Conservation (phyloP, 768 basidiomycete genomes). For the Galerina sulciceps region DNA sequence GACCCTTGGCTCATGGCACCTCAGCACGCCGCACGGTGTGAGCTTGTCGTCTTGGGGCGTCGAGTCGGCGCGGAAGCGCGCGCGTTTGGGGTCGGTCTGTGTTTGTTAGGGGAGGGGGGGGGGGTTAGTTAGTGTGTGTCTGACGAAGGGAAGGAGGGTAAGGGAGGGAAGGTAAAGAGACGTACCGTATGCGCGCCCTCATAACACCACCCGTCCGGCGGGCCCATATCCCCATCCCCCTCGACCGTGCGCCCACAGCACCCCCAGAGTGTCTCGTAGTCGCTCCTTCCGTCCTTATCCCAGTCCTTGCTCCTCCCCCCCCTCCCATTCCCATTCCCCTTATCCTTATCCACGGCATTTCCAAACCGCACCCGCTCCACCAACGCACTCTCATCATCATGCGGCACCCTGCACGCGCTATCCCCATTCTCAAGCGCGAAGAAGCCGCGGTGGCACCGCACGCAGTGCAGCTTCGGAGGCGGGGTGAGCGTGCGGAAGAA, state of each 20-base stretch:
- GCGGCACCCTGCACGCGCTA: conserved; percentile 67
- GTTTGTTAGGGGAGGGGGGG: not conserved
- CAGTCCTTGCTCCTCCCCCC: not conserved
- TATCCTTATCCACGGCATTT: conserved; percentile 19
- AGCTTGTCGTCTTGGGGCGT: conserved; percentile 71
- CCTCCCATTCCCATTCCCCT: conserved; percentile 10
- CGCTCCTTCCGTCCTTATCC: conserved; percentile 27
- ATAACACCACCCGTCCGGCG: conserved; percentile 88
- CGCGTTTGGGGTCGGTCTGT: conserved; percentile 75
- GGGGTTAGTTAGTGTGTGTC: not conserved
- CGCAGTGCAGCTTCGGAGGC: conserved; percentile 73
- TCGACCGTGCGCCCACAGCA: conserved; percentile 77
- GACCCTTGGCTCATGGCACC: conserved; percentile 53
- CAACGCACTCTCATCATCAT: conserved; percentile 82
- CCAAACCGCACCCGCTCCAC: conserved; percentile 56
- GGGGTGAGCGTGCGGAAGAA: conserved; percentile 70
- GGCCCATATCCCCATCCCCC: conserved; percentile 80
- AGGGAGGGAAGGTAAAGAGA: not conserved
- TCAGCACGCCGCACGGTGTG: conserved; percentile 55
- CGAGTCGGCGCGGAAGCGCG: conserved; percentile 80
- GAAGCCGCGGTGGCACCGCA: conserved; percentile 73
- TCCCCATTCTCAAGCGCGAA: conserved; percentile 79
- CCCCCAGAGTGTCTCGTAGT: conserved; percentile 64
- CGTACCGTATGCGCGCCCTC: conserved; percentile 77
- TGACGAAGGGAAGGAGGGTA: conserved; percentile 17